phyloP scores from a whole-genome alignment of 2,329 filamentous ascomycete species.

The Colletotrichum eremochloae region DNA sequence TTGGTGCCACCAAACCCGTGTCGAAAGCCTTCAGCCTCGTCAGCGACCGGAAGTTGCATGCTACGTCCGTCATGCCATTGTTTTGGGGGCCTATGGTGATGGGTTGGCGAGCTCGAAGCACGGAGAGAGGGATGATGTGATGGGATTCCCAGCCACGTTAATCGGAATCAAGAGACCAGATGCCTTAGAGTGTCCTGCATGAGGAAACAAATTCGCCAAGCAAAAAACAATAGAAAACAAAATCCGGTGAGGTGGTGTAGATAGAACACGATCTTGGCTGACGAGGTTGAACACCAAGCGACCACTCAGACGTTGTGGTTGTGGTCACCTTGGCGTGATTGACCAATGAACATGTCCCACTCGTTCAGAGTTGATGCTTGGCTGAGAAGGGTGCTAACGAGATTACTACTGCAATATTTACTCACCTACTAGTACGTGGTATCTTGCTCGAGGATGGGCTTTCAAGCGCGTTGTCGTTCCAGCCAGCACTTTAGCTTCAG shows the following conservation, averaged over 20 bases:
- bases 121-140: neutral
- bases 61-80: neutral
- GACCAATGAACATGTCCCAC: neutral
- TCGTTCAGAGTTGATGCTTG: neutral
- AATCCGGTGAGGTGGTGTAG: too few relatives aligned
- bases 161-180: neutral
- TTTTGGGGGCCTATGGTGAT: neutral
- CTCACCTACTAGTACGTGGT: too few relatives aligned
- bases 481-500: constrained; percentile 19
- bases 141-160: neutral
- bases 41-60: constrained; percentile 4
- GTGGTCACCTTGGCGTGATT: neutral
- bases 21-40: constrained; percentile 26
- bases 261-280: neutral
- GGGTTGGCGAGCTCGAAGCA: neutral
- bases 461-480: constrained; percentile 6
- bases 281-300: neutral
- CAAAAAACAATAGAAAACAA: neutral
- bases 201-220: neutral
- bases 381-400: neutral
- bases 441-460: neutral
- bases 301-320: neutral
- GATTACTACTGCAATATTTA: neutral
- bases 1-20: constrained; percentile 14
- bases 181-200: too few relatives aligned